phyloP scores from a whole-genome alignment of 371 early-diverging fungal species.

The Parasitella parasitica region DNA sequence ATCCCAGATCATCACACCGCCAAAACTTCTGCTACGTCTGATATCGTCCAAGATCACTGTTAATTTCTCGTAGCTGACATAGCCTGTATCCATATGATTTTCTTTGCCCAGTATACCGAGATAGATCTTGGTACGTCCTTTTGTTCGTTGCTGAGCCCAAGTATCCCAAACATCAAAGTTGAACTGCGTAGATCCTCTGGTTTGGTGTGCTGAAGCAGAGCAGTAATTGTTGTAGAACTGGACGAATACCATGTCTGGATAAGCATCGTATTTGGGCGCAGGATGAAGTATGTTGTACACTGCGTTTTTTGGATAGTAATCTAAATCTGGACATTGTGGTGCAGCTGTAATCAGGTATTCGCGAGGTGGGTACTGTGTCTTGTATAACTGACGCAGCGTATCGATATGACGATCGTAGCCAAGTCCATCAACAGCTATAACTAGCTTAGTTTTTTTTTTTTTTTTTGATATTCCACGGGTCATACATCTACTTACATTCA shows the following conservation, averaged over 20 bases:
- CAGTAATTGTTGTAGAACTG: conserved; percentile 80
- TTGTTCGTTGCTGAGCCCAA: conserved; percentile 35
- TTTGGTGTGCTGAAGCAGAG: conserved; percentile 32
- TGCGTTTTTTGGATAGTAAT: conserved; percentile 47
- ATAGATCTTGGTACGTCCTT: conserved; percentile 39
- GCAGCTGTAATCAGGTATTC: conserved; percentile 49
- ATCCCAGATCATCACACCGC: conserved; percentile 76
- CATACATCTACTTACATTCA: conserved; percentile 33
- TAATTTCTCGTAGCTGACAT: conserved; percentile 41
- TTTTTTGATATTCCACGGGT: neutral
- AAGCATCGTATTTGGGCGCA: conserved; percentile 26
- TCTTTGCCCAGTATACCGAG: conserved; percentile 59
- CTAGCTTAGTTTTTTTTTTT: neutral
- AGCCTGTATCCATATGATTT: conserved; percentile 55
- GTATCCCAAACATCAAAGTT: conserved; percentile 62
- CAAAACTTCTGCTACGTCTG: conserved; percentile 43
- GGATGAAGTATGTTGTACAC: conserved; percentile 46
- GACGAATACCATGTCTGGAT: conserved; percentile 64
- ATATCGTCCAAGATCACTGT: conserved; percentile 41
- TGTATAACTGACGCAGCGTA: conserved; percentile 28
- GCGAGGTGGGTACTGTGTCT: conserved; percentile 40
- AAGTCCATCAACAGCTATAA: conserved; percentile 19
- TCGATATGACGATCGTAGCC: conserved; percentile 35
- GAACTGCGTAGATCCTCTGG: conserved; percentile 32
- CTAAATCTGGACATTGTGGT: conserved; percentile 60